These are phyloP conservation scores for Mallotus repandus DNA, from an alignment of 441 rosid species.

Conservation along the genomic window DNA sequence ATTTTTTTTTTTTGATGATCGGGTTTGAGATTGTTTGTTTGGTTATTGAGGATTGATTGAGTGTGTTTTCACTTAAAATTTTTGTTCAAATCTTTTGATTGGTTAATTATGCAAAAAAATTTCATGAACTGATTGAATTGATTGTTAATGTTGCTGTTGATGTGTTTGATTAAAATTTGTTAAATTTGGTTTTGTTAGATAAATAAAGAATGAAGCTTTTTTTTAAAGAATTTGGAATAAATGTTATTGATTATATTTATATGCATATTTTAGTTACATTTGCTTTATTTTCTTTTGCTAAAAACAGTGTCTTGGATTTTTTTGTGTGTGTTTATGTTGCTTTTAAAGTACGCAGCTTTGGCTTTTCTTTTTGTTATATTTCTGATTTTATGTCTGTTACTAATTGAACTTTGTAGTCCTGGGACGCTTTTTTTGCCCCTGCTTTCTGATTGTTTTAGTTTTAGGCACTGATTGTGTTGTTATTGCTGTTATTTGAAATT, in stretches of 20 bases:
- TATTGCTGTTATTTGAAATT: constrained; percentile 13
- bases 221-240: too few species aligned
- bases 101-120: neutral
- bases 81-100: constrained; percentile 3
- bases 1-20: constrained; percentile 27
- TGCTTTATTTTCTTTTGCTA: constrained; percentile 18
- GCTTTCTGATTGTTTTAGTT: neutral
- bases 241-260: too few species aligned
- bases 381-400: constrained; percentile 20
- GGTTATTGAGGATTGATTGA: constrained; percentile 16
- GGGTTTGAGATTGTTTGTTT: constrained; percentile 20
- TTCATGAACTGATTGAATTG: constrained; percentile 4
- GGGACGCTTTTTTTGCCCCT: neutral
- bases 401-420: neutral
- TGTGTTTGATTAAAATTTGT: neutral
- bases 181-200: neutral
- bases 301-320: neutral
- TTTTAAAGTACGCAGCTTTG: constrained; percentile 20
- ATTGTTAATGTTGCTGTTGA: neutral
- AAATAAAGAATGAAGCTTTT: neutral
- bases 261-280: constrained; percentile 30
- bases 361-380: neutral
- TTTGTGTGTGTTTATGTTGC: constrained; percentile 9
- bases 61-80: neutral
- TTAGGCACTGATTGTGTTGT: constrained; percentile 11